phyloP scores from a whole-genome alignment of 768 basidiomycete species.

The Lepiota venenata region DNA sequence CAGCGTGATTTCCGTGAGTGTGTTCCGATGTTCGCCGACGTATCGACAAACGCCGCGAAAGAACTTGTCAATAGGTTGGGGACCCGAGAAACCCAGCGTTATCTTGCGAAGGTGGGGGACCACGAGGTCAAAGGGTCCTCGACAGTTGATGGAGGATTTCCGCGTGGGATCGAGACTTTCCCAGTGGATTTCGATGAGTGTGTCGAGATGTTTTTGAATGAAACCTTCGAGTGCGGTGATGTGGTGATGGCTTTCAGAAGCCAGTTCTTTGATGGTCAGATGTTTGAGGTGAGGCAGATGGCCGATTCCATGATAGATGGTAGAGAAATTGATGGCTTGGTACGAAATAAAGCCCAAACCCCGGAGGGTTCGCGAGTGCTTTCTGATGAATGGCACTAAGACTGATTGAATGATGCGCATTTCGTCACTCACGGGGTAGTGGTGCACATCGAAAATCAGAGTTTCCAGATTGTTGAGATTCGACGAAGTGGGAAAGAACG shows the following conservation, averaged over 20 bases:
- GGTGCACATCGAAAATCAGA: background rate
- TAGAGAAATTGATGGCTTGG: background rate
- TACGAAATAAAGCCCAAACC: background rate
- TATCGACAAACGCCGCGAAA: no score
- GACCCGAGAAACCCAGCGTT: no score
- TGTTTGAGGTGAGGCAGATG: background rate
- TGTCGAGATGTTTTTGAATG: background rate
- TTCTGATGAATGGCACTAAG: background rate
- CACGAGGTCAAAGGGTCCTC: no score
- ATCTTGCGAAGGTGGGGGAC: no score
- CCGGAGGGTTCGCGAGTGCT: background rate
- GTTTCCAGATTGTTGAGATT: background rate
- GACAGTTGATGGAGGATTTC: no score
- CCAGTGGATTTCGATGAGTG: background rate
- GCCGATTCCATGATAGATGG: background rate
- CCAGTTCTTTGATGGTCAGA: background rate
- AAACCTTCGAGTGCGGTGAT: background rate
- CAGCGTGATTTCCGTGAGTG: no score
- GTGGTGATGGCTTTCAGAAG: background rate
- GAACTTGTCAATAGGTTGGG: no score
- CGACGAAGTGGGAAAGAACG: background rate
- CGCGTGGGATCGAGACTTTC: background rate
- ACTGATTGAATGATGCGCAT: background rate
- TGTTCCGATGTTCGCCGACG: no score
- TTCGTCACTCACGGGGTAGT: background rate